These are phyloP conservation scores for Pneumocystis jirovecii DNA, from an alignment of 1,139 yeast genomes.

Conservation along the genomic window DNA sequence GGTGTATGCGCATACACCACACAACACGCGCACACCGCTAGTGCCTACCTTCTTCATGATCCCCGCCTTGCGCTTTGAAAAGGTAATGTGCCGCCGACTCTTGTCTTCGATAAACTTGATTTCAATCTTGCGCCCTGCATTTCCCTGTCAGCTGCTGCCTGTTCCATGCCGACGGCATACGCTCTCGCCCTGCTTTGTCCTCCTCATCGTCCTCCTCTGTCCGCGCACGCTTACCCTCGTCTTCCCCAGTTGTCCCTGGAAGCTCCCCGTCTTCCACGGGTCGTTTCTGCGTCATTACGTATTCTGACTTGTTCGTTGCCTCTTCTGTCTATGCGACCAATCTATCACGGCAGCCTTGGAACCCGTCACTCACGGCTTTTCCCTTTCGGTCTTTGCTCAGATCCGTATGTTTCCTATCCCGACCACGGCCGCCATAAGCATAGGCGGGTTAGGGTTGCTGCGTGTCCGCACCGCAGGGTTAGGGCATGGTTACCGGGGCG, in stretches of 20 bases:
- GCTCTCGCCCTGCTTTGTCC: not conserved
- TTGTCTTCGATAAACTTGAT: constrained; percentile 94
- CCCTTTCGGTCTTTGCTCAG: not conserved
- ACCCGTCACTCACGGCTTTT: not conserved
- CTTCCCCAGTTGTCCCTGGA: not conserved
- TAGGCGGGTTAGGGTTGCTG: not conserved
- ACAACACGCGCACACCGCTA: too few species aligned
- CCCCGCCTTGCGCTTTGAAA: constrained; percentile 95
- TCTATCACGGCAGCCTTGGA: not conserved
- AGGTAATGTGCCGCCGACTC: constrained; percentile 93
- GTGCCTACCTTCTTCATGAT: constrained; percentile 73
- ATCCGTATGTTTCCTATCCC: not conserved
- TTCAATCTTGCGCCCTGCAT: constrained; percentile 69
- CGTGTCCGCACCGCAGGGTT: too few species aligned
- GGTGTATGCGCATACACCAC: too few species aligned
- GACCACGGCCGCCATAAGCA: not conserved
- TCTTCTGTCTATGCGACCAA: not conserved
- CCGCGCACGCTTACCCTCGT: not conserved
- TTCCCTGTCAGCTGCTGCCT: not conserved
- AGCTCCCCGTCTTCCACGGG: not conserved
- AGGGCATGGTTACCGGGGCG: too few species aligned
- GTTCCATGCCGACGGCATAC: not conserved
- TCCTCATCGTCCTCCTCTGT: not conserved
- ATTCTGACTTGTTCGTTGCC: not conserved
- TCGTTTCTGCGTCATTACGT: not conserved